Evolutionary conservation across 2,329 filamentous ascomycete genomes (phyloP).

Genomic region (Lasiodiplodia citricola): DNA sequence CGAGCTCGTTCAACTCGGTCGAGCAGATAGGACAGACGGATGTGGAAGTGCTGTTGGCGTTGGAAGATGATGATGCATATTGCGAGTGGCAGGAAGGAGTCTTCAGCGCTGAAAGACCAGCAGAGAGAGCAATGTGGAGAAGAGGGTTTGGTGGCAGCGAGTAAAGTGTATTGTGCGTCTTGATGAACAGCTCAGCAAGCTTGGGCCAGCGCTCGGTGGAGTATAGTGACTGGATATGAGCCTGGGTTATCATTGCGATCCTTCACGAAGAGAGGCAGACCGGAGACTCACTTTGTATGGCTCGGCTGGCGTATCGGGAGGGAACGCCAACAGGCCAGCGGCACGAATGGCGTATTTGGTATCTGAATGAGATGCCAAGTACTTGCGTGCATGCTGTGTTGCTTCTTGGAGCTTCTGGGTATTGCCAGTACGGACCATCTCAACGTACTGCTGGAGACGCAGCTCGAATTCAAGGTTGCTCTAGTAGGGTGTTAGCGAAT

Average conservation of each 20-base stretch:
- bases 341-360: constrained; percentile 73
- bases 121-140: constrained; percentile 87
- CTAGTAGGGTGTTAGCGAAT: constrained; percentile 45
- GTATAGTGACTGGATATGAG: constrained; percentile 68
- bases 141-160: constrained; percentile 81
- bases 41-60: constrained; percentile 64
- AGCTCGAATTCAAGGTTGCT: constrained; percentile 92
- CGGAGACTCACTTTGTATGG: constrained; percentile 61
- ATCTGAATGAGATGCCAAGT: constrained; percentile 72
- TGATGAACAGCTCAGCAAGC: constrained; percentile 80
- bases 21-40: constrained; percentile 95
- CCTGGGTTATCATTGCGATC: not conserved
- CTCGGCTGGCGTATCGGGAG: constrained; percentile 63
- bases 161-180: constrained; percentile 85
- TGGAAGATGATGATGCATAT: constrained; percentile 60
- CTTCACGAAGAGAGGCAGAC: not conserved
- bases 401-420: constrained; percentile 73
- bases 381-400: constrained; percentile 80
- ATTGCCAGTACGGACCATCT: constrained; percentile 72
- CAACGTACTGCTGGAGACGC: constrained; percentile 92
- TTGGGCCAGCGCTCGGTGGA: constrained; percentile 72
- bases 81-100: constrained; percentile 88
- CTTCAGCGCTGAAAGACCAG: constrained; percentile 92
- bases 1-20: constrained; percentile 90
- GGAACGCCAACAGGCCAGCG: constrained; percentile 79